Base-by-base conservation (phyloP, 208 protist species). In the Tritrichomonas foetus region DNA sequence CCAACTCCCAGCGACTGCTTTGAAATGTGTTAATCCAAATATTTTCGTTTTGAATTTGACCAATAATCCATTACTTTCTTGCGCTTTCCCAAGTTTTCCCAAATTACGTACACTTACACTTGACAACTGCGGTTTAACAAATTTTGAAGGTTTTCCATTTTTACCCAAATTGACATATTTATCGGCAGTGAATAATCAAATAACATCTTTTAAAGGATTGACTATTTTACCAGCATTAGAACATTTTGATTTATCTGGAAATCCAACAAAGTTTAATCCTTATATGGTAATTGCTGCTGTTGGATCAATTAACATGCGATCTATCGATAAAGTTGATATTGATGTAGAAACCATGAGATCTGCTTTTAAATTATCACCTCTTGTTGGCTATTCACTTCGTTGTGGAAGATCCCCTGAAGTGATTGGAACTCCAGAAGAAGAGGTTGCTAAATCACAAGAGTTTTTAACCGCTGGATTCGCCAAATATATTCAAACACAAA, bases 291-390 rank as follows among this genome's bases (percentile, higher is more conserved):
- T 89, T 57, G 78, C 78, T 39, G 41, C 78, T 0, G 25, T 89
- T 57, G 78, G 78, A 89, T 89, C 78, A 13, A 57, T 89, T 39
- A 57, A 30, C 33, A 22, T 89, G 3, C 0, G 0, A 3, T 39
- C 53, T 25, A 44, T 89, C 41, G 57, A 89, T 33, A 36, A 49
- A 22, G 57, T 39, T 20, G 20, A 53, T 39, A 20, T 89, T 27
- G 33, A 41, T 36, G 3, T 27, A 53, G 25, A 53, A 27, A 2
- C 39, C 30, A 27, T 57, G 33, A 39, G 16, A 33, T 27, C 53
- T 39, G 78, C 78, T 55, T 89, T 57, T 47, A 57, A 89, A 89
- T 57, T 89, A 16, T 89, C 78, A 20, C 78, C 78, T 57, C 33
- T 89, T 39, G 78, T 89, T 57, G 78, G 78, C 20, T 53, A 57